Evolutionary conservation across 257 asterid species (phyloP), one percentile per base, ranked within the genome.

Genomic region (Fraxinus pennsylvanica): DNA sequence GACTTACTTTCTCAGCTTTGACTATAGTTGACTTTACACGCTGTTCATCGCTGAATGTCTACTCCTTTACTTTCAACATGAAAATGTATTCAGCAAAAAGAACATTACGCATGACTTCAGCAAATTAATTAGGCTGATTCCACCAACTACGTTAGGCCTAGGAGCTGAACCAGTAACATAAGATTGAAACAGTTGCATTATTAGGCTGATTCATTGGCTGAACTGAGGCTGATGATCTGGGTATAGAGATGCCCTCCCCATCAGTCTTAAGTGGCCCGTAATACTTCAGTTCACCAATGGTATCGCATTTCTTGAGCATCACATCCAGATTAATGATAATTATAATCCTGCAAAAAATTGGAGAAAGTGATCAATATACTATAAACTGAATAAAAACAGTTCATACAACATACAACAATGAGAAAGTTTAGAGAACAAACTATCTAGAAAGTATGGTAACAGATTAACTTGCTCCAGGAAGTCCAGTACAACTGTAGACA

Each of bases 21-120:
- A 89, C 94, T 35, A 89, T 85, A 5, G 96, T 95, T 12, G 96
- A 93, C 83, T 95, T 95, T 4, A 95, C 97, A 14, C 93, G 91
- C 81, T 86, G 90, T 68, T 95, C 98, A 35, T 93, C 98, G 2
- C 91, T 87, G 74, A 84, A 93, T 5, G 77, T 85, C 88, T 91
- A 96, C 84, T 90, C 97, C 87, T 92, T 93, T 82, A 95, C 97
- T 83, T 90, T 93, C 88, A 95, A 66, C 78, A 91, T 95, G 81
- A 95, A 93, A 3, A 81, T 3, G 78, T 81, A 95, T 71, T 85
- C 84, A 15, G 87, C 84, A 19, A 90, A 90, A 30, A 88, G 88
- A 54, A 86, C 88, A 79, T 38, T 76, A 0, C 91, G 84, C 50
- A 95, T 72, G n/a, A 88, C 69, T 50, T 93, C 96, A 25, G 87